Base-by-base conservation (phyloP, 352 stramenopile genomes). In the Phytophthora capsici region DNA sequence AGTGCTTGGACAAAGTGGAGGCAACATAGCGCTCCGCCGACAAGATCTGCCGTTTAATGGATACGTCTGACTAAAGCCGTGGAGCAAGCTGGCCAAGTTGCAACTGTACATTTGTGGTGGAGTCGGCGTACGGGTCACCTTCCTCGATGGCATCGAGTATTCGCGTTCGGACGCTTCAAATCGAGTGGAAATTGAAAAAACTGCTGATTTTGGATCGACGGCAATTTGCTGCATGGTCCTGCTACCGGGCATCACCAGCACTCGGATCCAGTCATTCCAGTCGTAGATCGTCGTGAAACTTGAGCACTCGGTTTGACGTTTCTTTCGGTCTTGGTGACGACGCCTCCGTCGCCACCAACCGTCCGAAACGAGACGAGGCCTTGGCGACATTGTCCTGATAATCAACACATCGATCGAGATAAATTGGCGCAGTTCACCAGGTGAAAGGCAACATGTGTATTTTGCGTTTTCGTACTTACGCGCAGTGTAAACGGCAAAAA, bases 341-440 rank as follows among this genome's bases (percentile, higher is more conserved):
- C 25, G 22, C 14, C 23, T 43, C 25, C 54, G 54, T 60, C 62
- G 55, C 54, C 62, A 66, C 62, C 62, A 70, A 65, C 50, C 45
- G 43, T 51, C 32, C 23, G 14, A 69, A 55, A 64, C 64, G 61
- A 69, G 61, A 69, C 61, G 53, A 69, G 53, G 13, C 61, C 19
- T 12, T 52, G 20, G 28, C 44, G 23, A 51, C 25, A 69, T 56
- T 37, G 46, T 9, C 32, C 54, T 70, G 62, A 70, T 70, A 65
- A 70, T 17, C 37, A 55, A 17, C 55, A 47, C 47, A 70, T 70
- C 54, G 30, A 46, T 51, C 46, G 30, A 54, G 62, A 70, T 70
- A 59, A 58, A 55, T 30, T 22, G n/a, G 5, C 44, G 22, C 48
- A 43, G 20, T 28, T 53, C 56, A 36, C n/a, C 23, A 51, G n/a